Evolutionary conservation across 2,329 filamentous ascomycete species (phyloP).

Genomic region (Aureobasidium sp.): DNA sequence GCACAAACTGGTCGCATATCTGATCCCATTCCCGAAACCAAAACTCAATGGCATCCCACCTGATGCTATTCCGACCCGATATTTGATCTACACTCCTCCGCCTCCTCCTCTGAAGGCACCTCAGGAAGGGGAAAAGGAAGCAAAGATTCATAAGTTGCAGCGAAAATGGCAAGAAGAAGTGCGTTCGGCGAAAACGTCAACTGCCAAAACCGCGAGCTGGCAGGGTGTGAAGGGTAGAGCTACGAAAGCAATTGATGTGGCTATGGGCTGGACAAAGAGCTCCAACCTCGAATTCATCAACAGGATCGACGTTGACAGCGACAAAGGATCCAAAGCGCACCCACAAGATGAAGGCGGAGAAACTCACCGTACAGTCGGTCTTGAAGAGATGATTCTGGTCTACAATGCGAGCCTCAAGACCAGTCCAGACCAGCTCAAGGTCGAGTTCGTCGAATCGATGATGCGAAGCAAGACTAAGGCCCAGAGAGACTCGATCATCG

Average conservation of each 20-base stretch:
- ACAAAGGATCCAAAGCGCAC: slow-evolving; percentile 18
- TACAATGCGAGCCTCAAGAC: slow-evolving; percentile 28
- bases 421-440: slow-evolving; percentile 26
- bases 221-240: slow-evolving; percentile 34
- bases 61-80: slow-evolving; percentile 30
- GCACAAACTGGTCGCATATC: slow-evolving; percentile 34
- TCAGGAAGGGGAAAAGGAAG: slow-evolving; percentile 33
- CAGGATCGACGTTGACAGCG: slow-evolving; percentile 24
- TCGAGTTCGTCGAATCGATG: slow-evolving; percentile 35
- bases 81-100: slow-evolving; percentile 38
- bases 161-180: slow-evolving; percentile 39
- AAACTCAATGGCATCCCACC: slow-evolving; percentile 24
- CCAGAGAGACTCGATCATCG: slow-evolving; percentile 33
- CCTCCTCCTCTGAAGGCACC: slow-evolving; percentile 33
- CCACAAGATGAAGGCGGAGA: slow-evolving; percentile 23
- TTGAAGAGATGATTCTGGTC: slow-evolving; percentile 34
- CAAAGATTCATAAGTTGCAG: slow-evolving; percentile 33
- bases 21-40: slow-evolving; percentile 37
- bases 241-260: slow-evolving; percentile 32
- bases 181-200: slow-evolving; percentile 32
- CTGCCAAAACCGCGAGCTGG: slow-evolving; percentile 33
- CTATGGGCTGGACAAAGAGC: slow-evolving; percentile 32
- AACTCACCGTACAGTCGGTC: slow-evolving; percentile 28
- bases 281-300: slow-evolving; percentile 37
- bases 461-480: slow-evolving; percentile 34